These are phyloP conservation scores for Sparassis latifolia DNA, from an alignment of 1,284 basidiomycete species.

Conservation along the genomic window DNA sequence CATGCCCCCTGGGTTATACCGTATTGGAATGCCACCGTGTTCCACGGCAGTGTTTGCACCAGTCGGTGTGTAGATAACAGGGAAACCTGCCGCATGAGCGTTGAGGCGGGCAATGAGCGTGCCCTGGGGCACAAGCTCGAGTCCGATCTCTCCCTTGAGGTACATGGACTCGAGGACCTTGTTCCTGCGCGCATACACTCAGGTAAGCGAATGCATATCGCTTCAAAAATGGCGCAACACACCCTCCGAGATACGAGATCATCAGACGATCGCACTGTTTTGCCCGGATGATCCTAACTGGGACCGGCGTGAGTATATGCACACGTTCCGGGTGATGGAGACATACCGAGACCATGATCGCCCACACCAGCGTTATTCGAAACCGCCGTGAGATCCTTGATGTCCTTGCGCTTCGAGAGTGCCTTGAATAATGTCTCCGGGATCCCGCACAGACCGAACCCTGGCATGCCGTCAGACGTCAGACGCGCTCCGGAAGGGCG, in stretches of 20 bases:
- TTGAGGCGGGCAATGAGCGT: constrained; percentile 88
- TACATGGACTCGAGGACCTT: constrained; percentile 73
- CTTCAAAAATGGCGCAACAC: constrained; percentile 16
- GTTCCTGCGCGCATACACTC: constrained; percentile 39
- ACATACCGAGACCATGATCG: constrained; percentile 72
- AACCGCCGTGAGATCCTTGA: constrained; percentile 72
- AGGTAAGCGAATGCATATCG: background rate
- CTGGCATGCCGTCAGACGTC: constrained; percentile 29
- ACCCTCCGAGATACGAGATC: constrained; percentile 84
- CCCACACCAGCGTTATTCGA: constrained; percentile 88
- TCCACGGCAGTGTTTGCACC: constrained; percentile 84
- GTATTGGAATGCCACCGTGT: constrained; percentile 67
- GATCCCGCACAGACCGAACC: constrained; percentile 73
- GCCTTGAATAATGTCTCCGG: constrained; percentile 83
- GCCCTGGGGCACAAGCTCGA: constrained; percentile 87
- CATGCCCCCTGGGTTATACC: constrained; percentile 64
- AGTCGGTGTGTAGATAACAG: constrained; percentile 91
- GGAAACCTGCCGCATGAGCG: constrained; percentile 89
- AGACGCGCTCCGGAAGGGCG: background rate
- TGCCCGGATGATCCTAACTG: constrained; percentile 72
- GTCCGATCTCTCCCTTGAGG: constrained; percentile 73
- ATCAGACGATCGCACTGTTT: constrained; percentile 79
- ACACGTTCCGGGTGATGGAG: too few species aligned
- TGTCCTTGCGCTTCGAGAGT: constrained; percentile 62
- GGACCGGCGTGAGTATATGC: constrained; percentile 2